These are phyloP conservation scores for Mortierella polycephala DNA, from an alignment of 371 early-diverging fungal species.

Conservation along the genomic window DNA sequence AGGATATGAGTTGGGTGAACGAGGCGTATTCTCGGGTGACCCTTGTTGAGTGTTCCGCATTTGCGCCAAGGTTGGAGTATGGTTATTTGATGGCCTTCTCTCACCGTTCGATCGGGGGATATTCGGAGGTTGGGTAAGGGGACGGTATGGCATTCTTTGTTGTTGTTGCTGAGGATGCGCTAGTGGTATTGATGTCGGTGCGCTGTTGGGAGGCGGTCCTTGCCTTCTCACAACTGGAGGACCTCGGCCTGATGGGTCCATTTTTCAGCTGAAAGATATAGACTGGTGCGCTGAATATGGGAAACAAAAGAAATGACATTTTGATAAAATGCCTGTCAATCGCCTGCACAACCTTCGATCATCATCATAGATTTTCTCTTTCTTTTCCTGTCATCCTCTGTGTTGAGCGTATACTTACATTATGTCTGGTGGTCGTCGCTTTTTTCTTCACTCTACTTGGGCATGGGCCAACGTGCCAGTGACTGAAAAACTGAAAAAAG, in stretches of 20 bases:
- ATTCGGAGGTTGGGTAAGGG: background rate
- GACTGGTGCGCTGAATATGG: too few species aligned
- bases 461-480: too few species aligned
- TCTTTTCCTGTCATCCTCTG: too few species aligned
- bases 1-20: constrained; percentile 28
- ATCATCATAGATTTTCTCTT: too few species aligned
- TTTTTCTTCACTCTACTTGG: too few species aligned
- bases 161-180: constrained; percentile 1
- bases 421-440: too few species aligned
- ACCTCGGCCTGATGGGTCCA: background rate
- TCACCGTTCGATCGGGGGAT: background rate
- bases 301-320: too few species aligned
- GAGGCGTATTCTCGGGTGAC: background rate
- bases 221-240: background rate
- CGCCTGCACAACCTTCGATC: too few species aligned
- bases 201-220: background rate
- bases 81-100: constrained; percentile 9
- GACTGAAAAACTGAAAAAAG: too few species aligned
- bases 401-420: too few species aligned
- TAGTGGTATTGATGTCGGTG: background rate
- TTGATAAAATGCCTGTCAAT: too few species aligned
- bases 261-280: too few species aligned
- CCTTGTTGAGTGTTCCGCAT: constrained; percentile 10
- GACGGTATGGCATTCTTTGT: background rate
- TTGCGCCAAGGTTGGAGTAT: background rate